These are phyloP conservation scores for Loxodes magnus DNA, from an alignment of 73 alveolate species.

Conservation along the genomic window DNA sequence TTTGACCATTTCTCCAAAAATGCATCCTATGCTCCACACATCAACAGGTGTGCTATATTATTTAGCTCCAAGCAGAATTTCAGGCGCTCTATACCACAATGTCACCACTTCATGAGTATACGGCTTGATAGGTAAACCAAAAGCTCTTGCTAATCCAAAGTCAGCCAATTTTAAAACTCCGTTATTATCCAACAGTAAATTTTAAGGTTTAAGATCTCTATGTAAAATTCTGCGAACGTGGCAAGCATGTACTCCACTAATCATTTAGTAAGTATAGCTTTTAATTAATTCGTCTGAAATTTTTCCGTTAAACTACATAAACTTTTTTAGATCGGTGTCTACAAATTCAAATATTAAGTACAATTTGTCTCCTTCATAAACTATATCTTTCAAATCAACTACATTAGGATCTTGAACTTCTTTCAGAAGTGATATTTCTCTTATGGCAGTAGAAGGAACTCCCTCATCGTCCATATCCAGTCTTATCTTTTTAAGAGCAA, in stretches of 20 bases:
- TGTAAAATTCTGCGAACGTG: conserved; percentile 52
- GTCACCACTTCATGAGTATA: conserved; percentile 89
- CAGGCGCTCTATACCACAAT: conserved; percentile 88
- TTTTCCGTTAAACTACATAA: conserved; percentile 35
- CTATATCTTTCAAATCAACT: conserved; percentile 55
- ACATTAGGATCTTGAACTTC: conserved; percentile 86
- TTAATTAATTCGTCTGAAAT: conserved; percentile 47
- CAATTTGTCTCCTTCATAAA: conserved; percentile 50
- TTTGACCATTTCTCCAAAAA: conserved; percentile 86
- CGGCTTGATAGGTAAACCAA: conserved; percentile 57
- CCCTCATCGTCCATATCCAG: conserved; percentile 94
- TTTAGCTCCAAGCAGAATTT: conserved; percentile 65
- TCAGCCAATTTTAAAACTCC: conserved; percentile 81
- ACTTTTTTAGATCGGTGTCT: conserved; percentile 62
- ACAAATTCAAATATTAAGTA: conserved; percentile 58
- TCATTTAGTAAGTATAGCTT: conserved; percentile 37
- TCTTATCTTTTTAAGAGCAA: conserved; percentile 83
- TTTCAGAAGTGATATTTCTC: conserved; percentile 88
- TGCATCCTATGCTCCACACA: conserved; percentile 92
- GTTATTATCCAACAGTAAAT: conserved; percentile 48
- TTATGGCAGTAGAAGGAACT: conserved; percentile 86
- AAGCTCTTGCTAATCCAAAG: conserved; percentile 85
- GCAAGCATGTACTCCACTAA: conserved; percentile 56
- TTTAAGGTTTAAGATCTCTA: conserved; percentile 64
- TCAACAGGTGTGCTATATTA: conserved; percentile 72